phyloP scores from a whole-genome alignment of 2,329 filamentous ascomycete species.

The Xylariaceae sp. region DNA sequence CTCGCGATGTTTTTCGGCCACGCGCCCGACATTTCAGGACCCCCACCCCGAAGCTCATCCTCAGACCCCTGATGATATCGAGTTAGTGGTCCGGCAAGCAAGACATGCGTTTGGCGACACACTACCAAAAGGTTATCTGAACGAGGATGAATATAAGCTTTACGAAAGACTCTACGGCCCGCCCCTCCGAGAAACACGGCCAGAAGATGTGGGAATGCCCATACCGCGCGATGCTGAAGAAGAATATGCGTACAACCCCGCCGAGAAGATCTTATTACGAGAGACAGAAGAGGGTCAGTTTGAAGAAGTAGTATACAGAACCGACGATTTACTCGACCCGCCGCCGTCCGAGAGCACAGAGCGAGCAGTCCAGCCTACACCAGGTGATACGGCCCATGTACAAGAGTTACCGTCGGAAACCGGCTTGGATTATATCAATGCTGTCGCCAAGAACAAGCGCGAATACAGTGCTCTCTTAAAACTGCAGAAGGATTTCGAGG shows the following conservation, averaged over 20 bases:
- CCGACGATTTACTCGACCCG: not conserved
- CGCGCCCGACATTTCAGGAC: slow-evolving; percentile 27
- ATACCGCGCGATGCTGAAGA: slow-evolving; percentile 79
- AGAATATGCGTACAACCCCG: slow-evolving; percentile 64
- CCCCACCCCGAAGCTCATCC: slow-evolving; percentile 3
- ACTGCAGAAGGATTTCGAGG: slow-evolving; percentile 64
- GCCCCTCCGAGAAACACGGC: slow-evolving; percentile 26
- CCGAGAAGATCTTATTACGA: slow-evolving; percentile 56
- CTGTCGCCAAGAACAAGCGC: slow-evolving; percentile 58
- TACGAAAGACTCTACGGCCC: slow-evolving; percentile 28
- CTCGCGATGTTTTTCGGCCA: slow-evolving; percentile 35
- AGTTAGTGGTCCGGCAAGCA: slow-evolving; percentile 28
- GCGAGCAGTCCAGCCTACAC: slow-evolving; percentile 33
- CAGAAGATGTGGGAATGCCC: slow-evolving; percentile 60
- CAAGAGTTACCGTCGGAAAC: slow-evolving; percentile 41
- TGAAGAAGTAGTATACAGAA: slow-evolving; percentile 64
- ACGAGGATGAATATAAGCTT: slow-evolving; percentile 28
- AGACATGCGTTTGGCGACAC: slow-evolving; percentile 29
- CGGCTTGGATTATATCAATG: slow-evolving; percentile 52
- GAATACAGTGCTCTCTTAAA: slow-evolving; percentile 61
- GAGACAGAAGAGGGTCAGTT: slow-evolving; percentile 61
- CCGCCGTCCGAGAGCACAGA: slow-evolving; percentile 30
- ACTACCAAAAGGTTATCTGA: slow-evolving; percentile 27
- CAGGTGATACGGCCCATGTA: slow-evolving; percentile 21
- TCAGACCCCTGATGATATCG: slow-evolving; percentile 23